These are phyloP conservation scores for Chrysosporium keratinophilum DNA, from an alignment of 2,329 filamentous ascomycete species.

Conservation along the genomic window DNA sequence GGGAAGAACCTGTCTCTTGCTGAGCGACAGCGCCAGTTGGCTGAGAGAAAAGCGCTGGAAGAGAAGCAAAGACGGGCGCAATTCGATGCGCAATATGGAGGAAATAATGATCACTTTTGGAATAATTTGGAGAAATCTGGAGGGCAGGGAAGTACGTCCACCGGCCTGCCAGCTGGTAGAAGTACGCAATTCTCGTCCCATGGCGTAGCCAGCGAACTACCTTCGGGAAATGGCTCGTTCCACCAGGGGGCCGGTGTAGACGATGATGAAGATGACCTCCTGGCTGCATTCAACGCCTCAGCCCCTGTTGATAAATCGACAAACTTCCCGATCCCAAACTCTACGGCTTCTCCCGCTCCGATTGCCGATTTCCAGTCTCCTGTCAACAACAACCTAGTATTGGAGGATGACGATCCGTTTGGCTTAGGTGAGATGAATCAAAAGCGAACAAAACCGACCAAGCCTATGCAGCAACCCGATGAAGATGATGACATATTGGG, in stretches of 20 bases:
- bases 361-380: slow-evolving; percentile 15
- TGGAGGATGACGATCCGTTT: slow-evolving; percentile 77
- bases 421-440: slow-evolving; percentile 51
- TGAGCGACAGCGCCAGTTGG: slow-evolving; percentile 57
- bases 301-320: slow-evolving; percentile 51
- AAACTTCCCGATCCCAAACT: slow-evolving; percentile 44
- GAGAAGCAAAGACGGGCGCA: slow-evolving; percentile 62
- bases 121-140: slow-evolving; percentile 52
- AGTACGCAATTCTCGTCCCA: slow-evolving; percentile 21
- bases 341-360: slow-evolving; percentile 24
- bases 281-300: slow-evolving; percentile 51
- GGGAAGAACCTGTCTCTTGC: slow-evolving; percentile 59
- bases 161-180: slow-evolving; percentile 19
- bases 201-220: slow-evolving; percentile 31
- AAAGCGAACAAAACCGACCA: slow-evolving; percentile 37
- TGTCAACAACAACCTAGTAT: slow-evolving; percentile 26
- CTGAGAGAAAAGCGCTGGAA: slow-evolving; percentile 65
- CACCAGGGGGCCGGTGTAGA: background rate
- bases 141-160: slow-evolving; percentile 24
- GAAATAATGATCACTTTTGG: slow-evolving; percentile 57
- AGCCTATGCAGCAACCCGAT: slow-evolving; percentile 33
- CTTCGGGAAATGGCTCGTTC: background rate
- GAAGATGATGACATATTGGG: slow-evolving; percentile 56
- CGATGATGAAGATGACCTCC: slow-evolving; percentile 47
- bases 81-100: slow-evolving; percentile 67